Conservation (phyloP, 108 stramenopile species). For the Pseudonitzschia multiseries region DNA sequence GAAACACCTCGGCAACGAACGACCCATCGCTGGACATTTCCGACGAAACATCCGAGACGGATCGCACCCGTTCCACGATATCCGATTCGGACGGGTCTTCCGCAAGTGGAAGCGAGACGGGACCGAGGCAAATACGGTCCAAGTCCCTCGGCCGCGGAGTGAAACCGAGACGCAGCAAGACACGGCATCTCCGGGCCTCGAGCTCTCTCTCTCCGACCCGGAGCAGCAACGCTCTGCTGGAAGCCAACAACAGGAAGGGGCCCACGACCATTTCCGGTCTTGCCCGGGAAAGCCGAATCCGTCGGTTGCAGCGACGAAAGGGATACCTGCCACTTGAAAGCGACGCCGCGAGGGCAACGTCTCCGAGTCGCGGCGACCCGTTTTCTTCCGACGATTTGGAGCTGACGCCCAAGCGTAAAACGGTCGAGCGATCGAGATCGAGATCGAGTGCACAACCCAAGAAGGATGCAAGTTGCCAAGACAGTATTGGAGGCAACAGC, state of each 20-base stretch:
- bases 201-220: constrained; percentile 16
- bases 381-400: background rate
- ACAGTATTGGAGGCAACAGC: background rate
- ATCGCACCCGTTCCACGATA: constrained; percentile 11
- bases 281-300: constrained; percentile 25
- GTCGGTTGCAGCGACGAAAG: constrained; percentile 17
- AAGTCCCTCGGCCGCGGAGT: background rate
- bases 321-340: constrained; percentile 6
- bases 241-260: background rate
- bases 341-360: background rate
- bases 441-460: background rate
- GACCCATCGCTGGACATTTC: background rate
- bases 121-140: constrained; percentile 1
- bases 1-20: background rate
- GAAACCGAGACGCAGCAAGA: background rate
- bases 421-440: background rate
- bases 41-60: constrained; percentile 12
- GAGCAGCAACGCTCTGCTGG: background rate
- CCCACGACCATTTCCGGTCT: background rate
- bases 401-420: constrained; percentile 20
- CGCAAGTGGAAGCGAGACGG: background rate
- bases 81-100: constrained; percentile 13
- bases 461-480: background rate
- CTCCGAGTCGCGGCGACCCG: background rate
- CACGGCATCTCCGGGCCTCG: background rate